Base-by-base conservation (phyloP, 352 stramenopile genomes). In the Phytophthora podocarpi region DNA sequence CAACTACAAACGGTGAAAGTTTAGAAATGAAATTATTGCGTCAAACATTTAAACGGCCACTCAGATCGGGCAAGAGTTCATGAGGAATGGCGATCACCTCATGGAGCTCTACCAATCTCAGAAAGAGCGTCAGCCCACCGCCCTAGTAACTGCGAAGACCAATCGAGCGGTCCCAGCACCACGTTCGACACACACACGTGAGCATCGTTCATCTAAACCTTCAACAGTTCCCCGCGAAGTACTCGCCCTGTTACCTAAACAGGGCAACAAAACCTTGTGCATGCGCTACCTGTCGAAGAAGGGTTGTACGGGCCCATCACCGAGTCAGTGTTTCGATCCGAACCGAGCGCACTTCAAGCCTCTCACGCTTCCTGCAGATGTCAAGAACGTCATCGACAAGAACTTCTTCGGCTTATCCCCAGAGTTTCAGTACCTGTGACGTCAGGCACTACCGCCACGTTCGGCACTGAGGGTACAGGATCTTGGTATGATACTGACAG, bases 251-350 rank as follows among this genome's bases (percentile, higher is more conserved):
- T 3, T 64, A 4, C 57, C 37, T 0, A 65, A 59, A 31, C 56
- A 64, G 10, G 45, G 46, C 8, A 26, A 21, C 7, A 64, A 53
- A 16, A 21, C 24, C 7, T 5, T 59, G 7, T 65, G 57, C 39
- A 58, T 65, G 57, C 30, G 47, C 6, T 59, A 49, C 10, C 3
- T 65, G 6, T 65, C 47, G 1, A 58, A 53, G 41, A 53, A 53
- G 5, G 47, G 46, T 4, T 64, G 39, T 13, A 36, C 11, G 0
- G 57, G 57, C 2, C 57, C 47, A 5, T 6, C 28, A 4, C 37
- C 31, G 13, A 30, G 57, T 6, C 36, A 65, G 1, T 65, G 57
- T 15, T 65, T 49, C 6, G 46, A 39, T 1, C 40, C n/a, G 7
- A 51, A 51, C 47, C 5, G 39, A 42, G 37, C 47, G 0, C 37